These are phyloP conservation scores for Cynanchum wilfordii DNA, from an alignment of 257 asterid genomes.

Conservation along the genomic window DNA sequence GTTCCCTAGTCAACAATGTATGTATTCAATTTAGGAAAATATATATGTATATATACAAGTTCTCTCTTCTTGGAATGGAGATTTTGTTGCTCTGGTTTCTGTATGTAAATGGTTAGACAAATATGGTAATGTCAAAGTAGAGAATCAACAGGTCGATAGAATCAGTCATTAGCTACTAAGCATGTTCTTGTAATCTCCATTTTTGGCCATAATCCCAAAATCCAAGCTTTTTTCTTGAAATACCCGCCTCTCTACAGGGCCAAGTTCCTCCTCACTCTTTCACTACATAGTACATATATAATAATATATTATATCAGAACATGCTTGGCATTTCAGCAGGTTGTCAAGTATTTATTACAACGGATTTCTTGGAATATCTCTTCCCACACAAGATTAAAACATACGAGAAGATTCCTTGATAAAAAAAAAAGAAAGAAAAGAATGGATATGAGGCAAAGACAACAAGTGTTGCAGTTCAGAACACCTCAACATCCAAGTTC, in stretches of 20 bases:
- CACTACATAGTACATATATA: neutral
- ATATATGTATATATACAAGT: too few species aligned
- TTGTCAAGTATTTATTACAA: neutral
- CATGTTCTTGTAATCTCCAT: neutral
- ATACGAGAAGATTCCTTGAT: neutral
- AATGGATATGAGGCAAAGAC: slow-evolving; percentile 15
- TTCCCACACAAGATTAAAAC: neutral
- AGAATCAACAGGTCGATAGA: neutral
- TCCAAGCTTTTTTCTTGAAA: neutral
- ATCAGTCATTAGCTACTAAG: neutral
- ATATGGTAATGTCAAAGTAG: neutral
- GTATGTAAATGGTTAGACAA: neutral
- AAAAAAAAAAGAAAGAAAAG: too few species aligned
- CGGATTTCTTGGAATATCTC: neutral
- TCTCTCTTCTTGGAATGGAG: too few species aligned
- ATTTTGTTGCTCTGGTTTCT: neutral
- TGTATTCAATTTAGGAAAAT: too few species aligned
- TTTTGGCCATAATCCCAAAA: neutral
- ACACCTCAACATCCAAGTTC: slow-evolving; percentile 67
- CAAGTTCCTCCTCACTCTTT: neutral
- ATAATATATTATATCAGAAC: neutral
- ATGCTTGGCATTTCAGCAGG: too few species aligned
- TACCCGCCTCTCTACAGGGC: slow-evolving; percentile 1
- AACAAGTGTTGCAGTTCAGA: slow-evolving; percentile 28
- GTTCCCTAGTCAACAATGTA: too few species aligned